Evolutionary conservation across 1,284 basidiomycete species (phyloP), one percentile per base, ranked within the genome.

Genomic region (Singerocomus inundabilis): DNA sequence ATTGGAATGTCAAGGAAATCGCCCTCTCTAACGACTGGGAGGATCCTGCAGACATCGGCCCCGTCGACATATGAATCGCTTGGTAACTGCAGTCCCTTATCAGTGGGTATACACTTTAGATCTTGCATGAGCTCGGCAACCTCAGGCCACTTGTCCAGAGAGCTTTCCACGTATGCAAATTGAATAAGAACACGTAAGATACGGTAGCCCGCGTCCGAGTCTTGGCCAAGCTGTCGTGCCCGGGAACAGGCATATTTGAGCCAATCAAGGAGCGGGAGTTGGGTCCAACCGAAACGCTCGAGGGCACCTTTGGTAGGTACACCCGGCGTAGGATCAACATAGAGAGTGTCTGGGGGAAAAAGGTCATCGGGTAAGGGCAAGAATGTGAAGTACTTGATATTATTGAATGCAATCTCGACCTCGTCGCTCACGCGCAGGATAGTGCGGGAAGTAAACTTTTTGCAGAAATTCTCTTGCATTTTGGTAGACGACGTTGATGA

Each of bases 91-190:
- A 31, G 24, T 25, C 61, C 64, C 21, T 13, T 31, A 24, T 51
- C 53, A 4, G 94, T 96, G 1, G 93, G 93, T n/a, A 99, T 81
- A 62, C 93, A 94, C 1, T 84, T 54, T 35, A 87, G 76, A 1
- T 75, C 70, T 49, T 74, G 73, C 32, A 98, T 71, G 11, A 86
- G 64, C 1, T 67, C 61, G 6, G 76, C 72, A 13, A 93, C 73
- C 15, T 83, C 75, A 1, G 71, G 69, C 92, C 93, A 98, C 1
- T 82, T 78, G 5, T 25, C 8, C 8, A 0, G 26, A 2, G 96
- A 64, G 2, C 65, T 66, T 3, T 98, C 71, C 1, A 95, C 84
- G 21, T 81, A 81, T 63, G 97, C 93, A 0, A 92, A 82, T 76
- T 94, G 96, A 6, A 73, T 61, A 0, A 89, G 73, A 1, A 84